These are phyloP conservation scores for Suillus brevipes DNA, from an alignment of 768 basidiomycete genomes.

Conservation along the genomic window DNA sequence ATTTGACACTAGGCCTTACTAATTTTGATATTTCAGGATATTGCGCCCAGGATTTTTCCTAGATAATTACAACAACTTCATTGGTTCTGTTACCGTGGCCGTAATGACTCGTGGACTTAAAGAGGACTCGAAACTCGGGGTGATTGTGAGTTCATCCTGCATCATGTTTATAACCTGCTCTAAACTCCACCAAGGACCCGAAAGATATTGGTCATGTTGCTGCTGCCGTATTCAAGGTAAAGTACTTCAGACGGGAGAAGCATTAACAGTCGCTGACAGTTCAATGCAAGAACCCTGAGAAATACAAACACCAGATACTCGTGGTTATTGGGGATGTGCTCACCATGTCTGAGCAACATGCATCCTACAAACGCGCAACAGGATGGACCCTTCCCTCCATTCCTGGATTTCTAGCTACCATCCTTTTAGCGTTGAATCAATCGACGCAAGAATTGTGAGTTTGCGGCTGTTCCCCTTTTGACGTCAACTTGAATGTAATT, in stretches of 20 bases:
- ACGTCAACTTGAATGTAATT: background rate
- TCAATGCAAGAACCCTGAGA: conserved; percentile 27
- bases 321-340: conserved; percentile 31
- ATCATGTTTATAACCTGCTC: background rate
- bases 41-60: conserved; percentile 45
- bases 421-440: conserved; percentile 29
- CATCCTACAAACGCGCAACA: conserved; percentile 29
- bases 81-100: conserved; percentile 37
- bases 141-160: conserved; percentile 32
- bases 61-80: conserved; percentile 40
- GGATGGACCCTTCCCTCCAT: conserved; percentile 31
- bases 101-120: conserved; percentile 37
- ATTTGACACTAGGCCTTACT: background rate
- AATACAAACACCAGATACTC: conserved; percentile 24
- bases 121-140: conserved; percentile 31
- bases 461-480: background rate
- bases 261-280: background rate
- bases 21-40: conserved; percentile 26
- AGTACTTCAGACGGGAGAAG: background rate
- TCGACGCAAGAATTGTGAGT: conserved; percentile 34
- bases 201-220: conserved; percentile 39
- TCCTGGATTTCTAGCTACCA: conserved; percentile 26
- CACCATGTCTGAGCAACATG: conserved; percentile 30
- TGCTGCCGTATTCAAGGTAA: conserved; percentile 34
- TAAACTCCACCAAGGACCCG: conserved; percentile 24